Percentiles rank a stretch among this genome's conserved stretches.
Conservation (phyloP, 345 rosid genomes). For the Boechera retrofracta region DNA sequence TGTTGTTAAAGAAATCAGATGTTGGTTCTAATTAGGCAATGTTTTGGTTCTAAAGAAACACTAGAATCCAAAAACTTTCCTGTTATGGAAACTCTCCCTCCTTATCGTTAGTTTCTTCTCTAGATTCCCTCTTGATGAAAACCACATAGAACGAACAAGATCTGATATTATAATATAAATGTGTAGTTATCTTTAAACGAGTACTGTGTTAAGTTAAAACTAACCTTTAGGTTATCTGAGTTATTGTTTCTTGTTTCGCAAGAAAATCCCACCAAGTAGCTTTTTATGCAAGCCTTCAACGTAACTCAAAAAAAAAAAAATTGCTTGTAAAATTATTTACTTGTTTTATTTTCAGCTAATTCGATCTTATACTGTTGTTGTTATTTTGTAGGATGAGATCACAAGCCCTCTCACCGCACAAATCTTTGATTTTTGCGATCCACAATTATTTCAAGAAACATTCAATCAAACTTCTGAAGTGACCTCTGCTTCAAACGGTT, state of each 20-base stretch:
- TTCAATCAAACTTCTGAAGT: conserved; percentile 74
- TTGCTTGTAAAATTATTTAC: background rate
- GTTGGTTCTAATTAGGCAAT: conserved; percentile 28
- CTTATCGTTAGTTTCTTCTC: conserved; percentile 10
- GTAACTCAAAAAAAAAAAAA: conserved; percentile 18
- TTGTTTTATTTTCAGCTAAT: background rate
- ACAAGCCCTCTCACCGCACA: conserved; percentile 77
- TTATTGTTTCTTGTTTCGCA: conserved; percentile 24
- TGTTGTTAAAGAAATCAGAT: background rate
- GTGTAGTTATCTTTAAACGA: background rate
- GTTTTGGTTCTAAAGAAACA: conserved; percentile 23
- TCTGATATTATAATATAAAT: conserved; percentile 29
- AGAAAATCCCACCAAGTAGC: conserved; percentile 22
- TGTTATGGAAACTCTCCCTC: conserved; percentile 33
- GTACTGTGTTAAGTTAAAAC: background rate
- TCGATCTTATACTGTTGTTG: background rate
- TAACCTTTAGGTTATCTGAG: background rate
- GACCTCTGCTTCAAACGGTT: conserved; percentile 65
- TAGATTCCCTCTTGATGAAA: conserved; percentile 30
- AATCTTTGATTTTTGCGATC: conserved; percentile 70
- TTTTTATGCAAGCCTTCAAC: conserved; percentile 38
- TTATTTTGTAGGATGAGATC: conserved; percentile 69
- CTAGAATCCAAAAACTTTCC: conserved; percentile 42
- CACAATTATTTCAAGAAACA: conserved; percentile 68
- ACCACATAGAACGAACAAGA: conserved; percentile 21